Percentiles rank a stretch among this genome's conserved stretches.
These are phyloP conservation scores for Colletotrichum chlorophyti DNA, from an alignment of 2,329 filamentous ascomycete genomes.

Conservation along the genomic window DNA sequence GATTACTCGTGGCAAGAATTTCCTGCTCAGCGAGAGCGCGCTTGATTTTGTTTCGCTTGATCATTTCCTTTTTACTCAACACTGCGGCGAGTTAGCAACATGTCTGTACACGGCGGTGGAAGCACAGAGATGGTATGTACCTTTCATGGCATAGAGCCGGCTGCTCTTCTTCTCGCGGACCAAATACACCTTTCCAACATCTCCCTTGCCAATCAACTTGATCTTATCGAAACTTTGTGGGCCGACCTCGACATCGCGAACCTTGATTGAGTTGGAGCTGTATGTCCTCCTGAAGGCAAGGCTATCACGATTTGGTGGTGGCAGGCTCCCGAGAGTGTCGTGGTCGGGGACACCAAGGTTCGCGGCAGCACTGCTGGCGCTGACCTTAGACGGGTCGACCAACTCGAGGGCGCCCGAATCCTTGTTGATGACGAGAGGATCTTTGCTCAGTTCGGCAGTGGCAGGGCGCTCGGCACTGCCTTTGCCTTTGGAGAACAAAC, in stretches of 20 bases:
- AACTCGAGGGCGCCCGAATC: constrained; percentile 55
- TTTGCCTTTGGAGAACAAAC: constrained; percentile 74
- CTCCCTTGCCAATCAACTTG: constrained; percentile 97
- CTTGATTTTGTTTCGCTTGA: constrained; percentile 99
- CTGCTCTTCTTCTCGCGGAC: constrained; percentile 98
- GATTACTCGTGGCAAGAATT: constrained; percentile 97
- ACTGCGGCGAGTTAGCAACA: constrained; percentile 64
- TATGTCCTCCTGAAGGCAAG: constrained; percentile 92
- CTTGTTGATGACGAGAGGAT: constrained; percentile 70
- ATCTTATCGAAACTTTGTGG: constrained; percentile 99
- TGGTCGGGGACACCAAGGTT: constrained; percentile 46
- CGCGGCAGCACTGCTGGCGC: constrained; percentile 36
- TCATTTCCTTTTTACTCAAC: constrained; percentile 99
- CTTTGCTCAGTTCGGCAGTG: constrained; percentile 86
- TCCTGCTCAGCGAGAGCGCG: constrained; percentile 96
- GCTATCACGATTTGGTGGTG: constrained; percentile 70
- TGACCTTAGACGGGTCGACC: constrained; percentile 48
- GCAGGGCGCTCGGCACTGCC: constrained; percentile 72
- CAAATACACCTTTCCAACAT: constrained; percentile 97
- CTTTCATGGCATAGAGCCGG: constrained; percentile 97
- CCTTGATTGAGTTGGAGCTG: constrained; percentile 99
- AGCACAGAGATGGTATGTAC: constrained; percentile 54
- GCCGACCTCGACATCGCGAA: constrained; percentile 94
- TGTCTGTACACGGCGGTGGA: not conserved
- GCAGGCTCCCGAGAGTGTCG: constrained; percentile 66